These are phyloP conservation scores for Penicillium expansum DNA, from an alignment of 2,329 filamentous ascomycete species.

Conservation along the genomic window DNA sequence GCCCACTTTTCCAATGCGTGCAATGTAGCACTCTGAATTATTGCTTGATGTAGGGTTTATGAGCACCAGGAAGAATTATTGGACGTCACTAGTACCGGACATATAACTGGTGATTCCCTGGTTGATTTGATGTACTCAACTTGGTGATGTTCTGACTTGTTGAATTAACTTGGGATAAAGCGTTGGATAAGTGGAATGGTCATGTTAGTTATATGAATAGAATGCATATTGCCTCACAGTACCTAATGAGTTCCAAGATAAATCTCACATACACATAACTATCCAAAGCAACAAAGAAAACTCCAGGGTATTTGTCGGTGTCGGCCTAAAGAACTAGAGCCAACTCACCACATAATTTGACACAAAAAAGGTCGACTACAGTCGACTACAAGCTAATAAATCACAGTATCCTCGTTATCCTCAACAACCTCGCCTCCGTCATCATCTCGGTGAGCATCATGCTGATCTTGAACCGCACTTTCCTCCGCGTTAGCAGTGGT, in stretches of 20 bases:
- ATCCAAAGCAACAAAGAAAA: background rate
- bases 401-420: slow-evolving; percentile 85
- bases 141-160: background rate
- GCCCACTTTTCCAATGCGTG: background rate
- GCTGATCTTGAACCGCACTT: slow-evolving; percentile 38
- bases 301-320: slow-evolving; percentile 2
- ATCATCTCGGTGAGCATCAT: slow-evolving; percentile 56
- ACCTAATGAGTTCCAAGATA: background rate
- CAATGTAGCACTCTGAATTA: background rate
- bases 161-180: background rate
- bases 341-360: background rate
- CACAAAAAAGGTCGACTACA: background rate
- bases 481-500: slow-evolving; percentile 30
- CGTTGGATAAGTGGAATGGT: no score
- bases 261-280: background rate
- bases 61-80: background rate
- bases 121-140: background rate
- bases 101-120: no score
- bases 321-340: background rate
- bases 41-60: background rate
- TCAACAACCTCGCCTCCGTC: slow-evolving; percentile 75
- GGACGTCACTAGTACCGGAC: background rate
- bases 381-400: slow-evolving; percentile 60
- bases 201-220: background rate
- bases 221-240: background rate